phyloP scores from a whole-genome alignment of 2,329 filamentous ascomycete species.

The Diaporthe destruens region DNA sequence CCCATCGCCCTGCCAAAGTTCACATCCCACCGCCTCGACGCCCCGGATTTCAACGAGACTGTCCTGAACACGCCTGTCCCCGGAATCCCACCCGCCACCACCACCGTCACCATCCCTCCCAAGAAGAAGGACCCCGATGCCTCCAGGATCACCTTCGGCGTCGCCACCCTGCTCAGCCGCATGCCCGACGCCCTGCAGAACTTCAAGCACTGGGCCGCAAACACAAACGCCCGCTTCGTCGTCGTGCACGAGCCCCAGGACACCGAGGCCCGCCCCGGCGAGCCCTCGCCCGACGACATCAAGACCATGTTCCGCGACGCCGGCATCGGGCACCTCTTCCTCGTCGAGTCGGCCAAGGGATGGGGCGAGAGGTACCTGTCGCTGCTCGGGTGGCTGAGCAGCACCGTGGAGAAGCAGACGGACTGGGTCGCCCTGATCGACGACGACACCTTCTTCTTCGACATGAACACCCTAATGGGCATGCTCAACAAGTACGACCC shows the following conservation, averaged over 20 bases:
- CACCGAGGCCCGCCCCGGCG: slow-evolving; percentile 35
- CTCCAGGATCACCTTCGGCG: slow-evolving; percentile 41
- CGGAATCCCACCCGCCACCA: slow-evolving; percentile 37
- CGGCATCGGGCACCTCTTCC: slow-evolving; percentile 29
- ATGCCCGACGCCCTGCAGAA: slow-evolving; percentile 39
- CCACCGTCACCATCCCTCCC: slow-evolving; percentile 30
- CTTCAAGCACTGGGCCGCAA: slow-evolving; percentile 42
- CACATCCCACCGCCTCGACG: slow-evolving; percentile 32
- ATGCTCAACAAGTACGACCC: slow-evolving; percentile 54
- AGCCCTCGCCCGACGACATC: slow-evolving; percentile 36
- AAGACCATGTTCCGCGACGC: slow-evolving; percentile 33
- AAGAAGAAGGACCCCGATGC: slow-evolving; percentile 36
- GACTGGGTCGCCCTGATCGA: slow-evolving; percentile 58
- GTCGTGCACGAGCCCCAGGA: slow-evolving; percentile 41
- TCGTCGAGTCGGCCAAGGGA: slow-evolving; percentile 33
- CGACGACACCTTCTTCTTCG: slow-evolving; percentile 60
- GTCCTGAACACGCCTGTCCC: slow-evolving; percentile 33
- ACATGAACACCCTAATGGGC: slow-evolving; percentile 53
- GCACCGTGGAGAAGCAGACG: slow-evolving; percentile 44
- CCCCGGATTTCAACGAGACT: slow-evolving; percentile 34
- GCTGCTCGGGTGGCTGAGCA: slow-evolving; percentile 36
- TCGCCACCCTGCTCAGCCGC: slow-evolving; percentile 41
- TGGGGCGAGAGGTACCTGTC: slow-evolving; percentile 40
- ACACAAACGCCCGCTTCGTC: slow-evolving; percentile 41
- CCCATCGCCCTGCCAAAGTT: slow-evolving; percentile 40